A percentile compares a stretch with the other conserved stretches of the same genome.
Evolutionary conservation across 2,329 filamentous ascomycete genomes (phyloP).

Genomic region (Coleophoma crateriformis): DNA sequence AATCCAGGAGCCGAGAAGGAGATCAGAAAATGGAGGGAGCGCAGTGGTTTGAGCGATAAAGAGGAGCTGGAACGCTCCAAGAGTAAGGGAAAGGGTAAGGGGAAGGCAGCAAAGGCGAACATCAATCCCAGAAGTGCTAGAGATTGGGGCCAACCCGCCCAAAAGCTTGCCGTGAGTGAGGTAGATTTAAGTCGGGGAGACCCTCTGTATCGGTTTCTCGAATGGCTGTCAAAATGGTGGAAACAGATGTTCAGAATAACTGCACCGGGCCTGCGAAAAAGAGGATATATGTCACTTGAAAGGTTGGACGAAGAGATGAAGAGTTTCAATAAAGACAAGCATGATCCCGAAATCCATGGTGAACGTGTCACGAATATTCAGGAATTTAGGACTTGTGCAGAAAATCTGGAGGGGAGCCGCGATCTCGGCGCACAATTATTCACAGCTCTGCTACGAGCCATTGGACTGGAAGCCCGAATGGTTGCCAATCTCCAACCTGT

Average conservation of each 20-base stretch:
- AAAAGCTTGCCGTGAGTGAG: constrained; percentile 61
- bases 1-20: constrained; percentile 50
- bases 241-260: constrained; percentile 75
- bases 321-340: constrained; percentile 57
- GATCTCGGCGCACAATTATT: constrained; percentile 89
- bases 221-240: constrained; percentile 79
- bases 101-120: constrained; percentile 31
- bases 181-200: constrained; percentile 80
- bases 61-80: constrained; percentile 31
- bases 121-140: constrained; percentile 35
- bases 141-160: constrained; percentile 70
- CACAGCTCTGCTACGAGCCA: constrained; percentile 72
- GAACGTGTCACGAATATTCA: constrained; percentile 65
- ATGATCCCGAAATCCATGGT: constrained; percentile 63
- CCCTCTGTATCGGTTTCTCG: constrained; percentile 71
- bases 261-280: constrained; percentile 77
- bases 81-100: constrained; percentile 26
- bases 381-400: constrained; percentile 65
- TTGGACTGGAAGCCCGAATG: constrained; percentile 79
- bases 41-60: constrained; percentile 53
- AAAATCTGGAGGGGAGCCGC: constrained; percentile 70
- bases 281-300: constrained; percentile 78
- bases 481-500: constrained; percentile 79
- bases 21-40: constrained; percentile 65
- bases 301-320: constrained; percentile 69